Conservation (phyloP, 192 early-diverging fungal species). For the Cetraspora pellucida region DNA sequence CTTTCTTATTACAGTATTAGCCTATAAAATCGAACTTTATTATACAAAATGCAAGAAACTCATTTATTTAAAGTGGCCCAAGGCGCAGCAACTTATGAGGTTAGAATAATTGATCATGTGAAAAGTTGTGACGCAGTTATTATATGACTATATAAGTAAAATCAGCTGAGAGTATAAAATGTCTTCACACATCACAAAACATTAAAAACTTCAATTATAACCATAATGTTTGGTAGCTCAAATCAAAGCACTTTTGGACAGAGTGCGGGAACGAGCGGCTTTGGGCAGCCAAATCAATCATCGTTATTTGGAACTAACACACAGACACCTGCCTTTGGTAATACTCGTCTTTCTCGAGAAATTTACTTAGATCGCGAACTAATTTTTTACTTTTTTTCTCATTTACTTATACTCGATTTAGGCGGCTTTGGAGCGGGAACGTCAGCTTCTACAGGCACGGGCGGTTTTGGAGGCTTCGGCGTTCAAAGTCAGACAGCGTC, state of each 20-base stretch:
- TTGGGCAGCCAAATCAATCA: not conserved
- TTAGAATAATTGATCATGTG: no score
- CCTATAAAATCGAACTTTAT: no score
- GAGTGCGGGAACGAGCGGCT: not conserved
- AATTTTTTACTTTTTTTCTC: not conserved
- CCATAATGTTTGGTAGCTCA: no score
- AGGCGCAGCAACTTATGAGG: no score
- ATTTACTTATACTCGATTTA: not conserved
- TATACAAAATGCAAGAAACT: no score
- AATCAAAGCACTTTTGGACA: not conserved
- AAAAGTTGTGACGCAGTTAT: no score
- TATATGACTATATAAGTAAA: no score
- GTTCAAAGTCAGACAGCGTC: not conserved
- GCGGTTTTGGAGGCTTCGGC: constrained; percentile 38
- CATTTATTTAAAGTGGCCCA: no score
- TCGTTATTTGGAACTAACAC: not conserved
- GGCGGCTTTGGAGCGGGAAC: not conserved
- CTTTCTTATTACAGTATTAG: no score
- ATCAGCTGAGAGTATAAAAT: no score
- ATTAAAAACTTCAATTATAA: no score
- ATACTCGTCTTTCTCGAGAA: not conserved
- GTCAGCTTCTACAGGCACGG: constrained; percentile 29
- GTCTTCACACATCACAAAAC: no score
- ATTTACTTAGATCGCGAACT: not conserved
- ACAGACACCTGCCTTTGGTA: not conserved